A percentile compares a stretch with the other conserved stretches of the same genome.
Conservation (phyloP, 2,329 filamentous ascomycete genomes). For the Phoma herbarum region DNA sequence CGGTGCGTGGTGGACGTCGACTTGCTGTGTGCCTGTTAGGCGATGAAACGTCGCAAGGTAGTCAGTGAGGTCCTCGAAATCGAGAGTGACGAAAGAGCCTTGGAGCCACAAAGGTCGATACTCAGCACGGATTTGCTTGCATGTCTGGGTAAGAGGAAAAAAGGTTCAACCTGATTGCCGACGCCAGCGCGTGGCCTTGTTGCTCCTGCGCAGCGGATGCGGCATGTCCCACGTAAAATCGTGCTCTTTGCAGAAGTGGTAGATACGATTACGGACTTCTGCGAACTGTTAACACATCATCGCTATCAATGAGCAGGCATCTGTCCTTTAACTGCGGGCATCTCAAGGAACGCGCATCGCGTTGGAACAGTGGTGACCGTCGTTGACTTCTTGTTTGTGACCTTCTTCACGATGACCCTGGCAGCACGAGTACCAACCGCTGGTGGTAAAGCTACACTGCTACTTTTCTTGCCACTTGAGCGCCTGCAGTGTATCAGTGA, state of each 20-base stretch:
- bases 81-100: slow-evolving; percentile 1
- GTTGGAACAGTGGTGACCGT: neutral
- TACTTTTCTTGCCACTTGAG: neutral
- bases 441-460: neutral
- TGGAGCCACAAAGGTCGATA: slow-evolving; percentile 21
- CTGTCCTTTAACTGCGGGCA: slow-evolving; percentile 3
- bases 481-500: neutral
- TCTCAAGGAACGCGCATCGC: slow-evolving; percentile 4
- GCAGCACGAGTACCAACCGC: neutral
- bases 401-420: neutral
- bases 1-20: neutral
- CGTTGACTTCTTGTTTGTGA: neutral
- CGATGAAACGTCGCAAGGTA: slow-evolving; percentile 13
- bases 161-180: neutral
- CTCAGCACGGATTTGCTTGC: slow-evolving; percentile 18
- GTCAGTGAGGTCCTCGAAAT: slow-evolving; percentile 1
- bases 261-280: slow-evolving; percentile 31
- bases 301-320: neutral
- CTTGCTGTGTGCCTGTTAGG: neutral
- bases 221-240: neutral
- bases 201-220: neutral
- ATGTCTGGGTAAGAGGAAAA: slow-evolving; percentile 13
- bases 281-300: neutral
- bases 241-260: slow-evolving; percentile 18
- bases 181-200: neutral